A percentile compares a stretch with the other conserved stretches of the same genome.
Evolutionary conservation across 305 asterid genomes (phyloP).

Genomic region (Rubia peregrina): DNA sequence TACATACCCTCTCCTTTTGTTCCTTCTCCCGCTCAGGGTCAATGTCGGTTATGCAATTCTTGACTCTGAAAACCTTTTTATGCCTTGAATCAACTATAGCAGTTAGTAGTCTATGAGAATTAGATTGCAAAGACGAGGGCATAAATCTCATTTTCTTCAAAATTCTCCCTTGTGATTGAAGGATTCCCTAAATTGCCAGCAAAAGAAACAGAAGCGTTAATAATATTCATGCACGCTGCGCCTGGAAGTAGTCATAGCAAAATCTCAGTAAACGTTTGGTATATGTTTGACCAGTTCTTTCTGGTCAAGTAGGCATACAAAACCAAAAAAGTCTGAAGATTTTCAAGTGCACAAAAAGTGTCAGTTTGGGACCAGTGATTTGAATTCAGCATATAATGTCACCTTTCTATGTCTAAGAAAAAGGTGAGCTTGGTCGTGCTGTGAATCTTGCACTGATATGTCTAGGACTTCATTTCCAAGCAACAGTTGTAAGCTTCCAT

Average conservation of each 20-base stretch:
- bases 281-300: background rate
- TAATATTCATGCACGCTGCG: background rate
- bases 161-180: constrained; percentile 96
- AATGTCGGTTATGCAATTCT: constrained; percentile 93
- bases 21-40: constrained; percentile 99
- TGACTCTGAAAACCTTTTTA: constrained; percentile 87
- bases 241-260: background rate
- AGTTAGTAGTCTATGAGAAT: constrained; percentile 88
- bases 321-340: background rate
- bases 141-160: constrained; percentile 86
- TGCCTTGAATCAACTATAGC: constrained; percentile 98
- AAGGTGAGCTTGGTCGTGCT: constrained; percentile 93
- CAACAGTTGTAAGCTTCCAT: constrained; percentile 69
- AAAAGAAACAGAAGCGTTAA: constrained; percentile 4
- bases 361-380: background rate
- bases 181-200: constrained; percentile 57
- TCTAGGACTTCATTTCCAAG: constrained; percentile 99
- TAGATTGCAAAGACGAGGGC: constrained; percentile 95
- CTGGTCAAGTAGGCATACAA: background rate
- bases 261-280: background rate
- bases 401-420: constrained; percentile 94
- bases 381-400: constrained; percentile 7
- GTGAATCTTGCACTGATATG: constrained; percentile 90
- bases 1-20: constrained; percentile 75
- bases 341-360: background rate